Evolutionary conservation across 2,329 filamentous ascomycete species (phyloP), one percentile per base, ranked within the genome.

Genomic region (Plectosphaerella plurivora): DNA sequence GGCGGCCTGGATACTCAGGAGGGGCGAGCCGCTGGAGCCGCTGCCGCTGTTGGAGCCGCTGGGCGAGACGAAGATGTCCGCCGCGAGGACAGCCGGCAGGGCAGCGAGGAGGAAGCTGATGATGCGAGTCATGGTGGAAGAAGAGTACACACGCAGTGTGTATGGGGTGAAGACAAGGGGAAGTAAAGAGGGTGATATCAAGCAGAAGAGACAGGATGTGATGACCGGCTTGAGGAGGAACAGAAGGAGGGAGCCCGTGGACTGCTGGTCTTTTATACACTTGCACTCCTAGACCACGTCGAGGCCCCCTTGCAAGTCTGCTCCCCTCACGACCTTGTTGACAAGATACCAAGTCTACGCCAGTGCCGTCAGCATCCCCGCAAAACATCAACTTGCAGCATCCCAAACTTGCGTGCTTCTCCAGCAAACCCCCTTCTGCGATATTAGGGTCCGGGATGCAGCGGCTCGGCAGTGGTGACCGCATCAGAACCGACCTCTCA

Each of bases 1-100:
- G 1, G 74, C 75, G 3, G 66, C 64, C 57, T 78, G 75, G 18
- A 78, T 78, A 1, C 73, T 75, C 5, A 66, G 69, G 28, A 68
- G 72, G 1, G 75, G 75, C 2, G 68, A 59, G 5, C 61, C 60
- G 15, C 70, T 61, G 1, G 68, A 68, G n/a, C 74, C 74, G 4
- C 65, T 57, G 25, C 61, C 65, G 18, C 59, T 65, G 14, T 69
- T 69, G 44, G 60, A 65, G 11, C 75, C 75, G 1, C 64, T 68
- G 1, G 73, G 72, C 1, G 75, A 71, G 16, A 78, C 75, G 57
- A 72, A 77, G 53, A 76, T 69, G 25, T 72, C 69, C 11, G 63
- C 61, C 18, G 63, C 65, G 52, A 54, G 54, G 45, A 49, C 49
- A 49, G 53, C 49, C 44, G 55, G 55, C n/a, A 55, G 42, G 44